These are phyloP conservation scores for Penicillium canescens DNA, from an alignment of 495 filamentous ascomycete genomes.

Conservation along the genomic window DNA sequence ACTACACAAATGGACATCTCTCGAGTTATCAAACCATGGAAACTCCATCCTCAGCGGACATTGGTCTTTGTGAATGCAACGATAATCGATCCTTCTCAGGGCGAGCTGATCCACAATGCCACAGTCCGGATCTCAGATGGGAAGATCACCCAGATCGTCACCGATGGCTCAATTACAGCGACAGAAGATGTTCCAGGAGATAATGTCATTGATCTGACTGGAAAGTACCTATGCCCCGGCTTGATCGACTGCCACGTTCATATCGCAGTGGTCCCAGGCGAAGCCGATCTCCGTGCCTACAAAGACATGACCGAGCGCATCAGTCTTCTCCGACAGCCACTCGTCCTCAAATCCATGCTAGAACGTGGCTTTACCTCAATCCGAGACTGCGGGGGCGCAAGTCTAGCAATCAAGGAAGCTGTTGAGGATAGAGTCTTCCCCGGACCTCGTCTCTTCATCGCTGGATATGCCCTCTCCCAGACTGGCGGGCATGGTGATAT, in stretches of 20 bases:
- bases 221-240: slow-evolving; percentile 53
- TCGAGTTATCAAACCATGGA: slow-evolving; percentile 34
- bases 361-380: slow-evolving; percentile 53
- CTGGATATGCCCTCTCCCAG: slow-evolving; percentile 45
- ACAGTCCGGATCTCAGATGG: slow-evolving; percentile 27
- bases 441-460: slow-evolving; percentile 48
- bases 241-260: slow-evolving; percentile 64
- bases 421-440: slow-evolving; percentile 46
- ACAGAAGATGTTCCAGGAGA: slow-evolving; percentile 1
- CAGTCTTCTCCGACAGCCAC: slow-evolving; percentile 15
- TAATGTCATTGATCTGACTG: slow-evolving; percentile 36
- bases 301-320: slow-evolving; percentile 20
- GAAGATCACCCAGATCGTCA: slow-evolving; percentile 19
- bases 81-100: slow-evolving; percentile 30
- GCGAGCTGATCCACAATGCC: slow-evolving; percentile 21
- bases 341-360: slow-evolving; percentile 40
- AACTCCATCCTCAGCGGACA: slow-evolving; percentile 17
- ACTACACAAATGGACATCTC: slow-evolving; percentile 16
- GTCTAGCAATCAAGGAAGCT: slow-evolving; percentile 47
- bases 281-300: slow-evolving; percentile 23
- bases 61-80: slow-evolving; percentile 32
- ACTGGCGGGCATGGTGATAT: slow-evolving; percentile 57
- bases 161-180: not conserved
- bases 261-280: slow-evolving; percentile 46
- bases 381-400: slow-evolving; percentile 54